Conservation (phyloP, 306 rosid species). For the Corylus americana region DNA sequence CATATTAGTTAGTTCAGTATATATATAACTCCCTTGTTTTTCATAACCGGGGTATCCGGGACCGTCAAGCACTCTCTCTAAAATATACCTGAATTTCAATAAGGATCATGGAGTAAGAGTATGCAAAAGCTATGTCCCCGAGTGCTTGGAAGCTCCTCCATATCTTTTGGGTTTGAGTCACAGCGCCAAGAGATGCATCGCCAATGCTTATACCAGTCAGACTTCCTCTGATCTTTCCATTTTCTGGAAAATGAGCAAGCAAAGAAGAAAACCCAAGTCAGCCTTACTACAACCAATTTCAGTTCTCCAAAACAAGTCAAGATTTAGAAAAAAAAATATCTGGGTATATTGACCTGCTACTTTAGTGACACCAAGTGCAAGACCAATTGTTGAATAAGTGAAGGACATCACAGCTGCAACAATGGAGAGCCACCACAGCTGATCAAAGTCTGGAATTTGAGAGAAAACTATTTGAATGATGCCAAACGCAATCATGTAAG, state of each 20-base stretch:
- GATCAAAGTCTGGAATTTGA: conserved; percentile 78
- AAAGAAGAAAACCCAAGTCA: conserved; percentile 4
- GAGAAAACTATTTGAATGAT: conserved; percentile 56
- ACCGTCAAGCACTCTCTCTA: no score
- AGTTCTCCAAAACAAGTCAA: not conserved
- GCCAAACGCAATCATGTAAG: conserved; percentile 83
- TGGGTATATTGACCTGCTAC: conserved; percentile 46
- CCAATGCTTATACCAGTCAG: conserved; percentile 59
- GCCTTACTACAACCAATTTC: not conserved
- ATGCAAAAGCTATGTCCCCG: conserved; percentile 88
- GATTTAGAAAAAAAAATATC: not conserved
- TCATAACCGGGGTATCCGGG: no score
- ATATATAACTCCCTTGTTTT: no score
- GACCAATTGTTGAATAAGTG: conserved; percentile 75
- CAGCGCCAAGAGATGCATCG: conserved; percentile 32
- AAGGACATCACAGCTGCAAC: conserved; percentile 93
- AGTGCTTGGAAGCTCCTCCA: conserved; percentile 87
- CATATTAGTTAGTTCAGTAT: not conserved
- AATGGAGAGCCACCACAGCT: conserved; percentile 86
- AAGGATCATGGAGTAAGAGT: conserved; percentile 78
- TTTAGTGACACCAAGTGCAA: conserved; percentile 74
- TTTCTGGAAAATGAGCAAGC: conserved; percentile 36
- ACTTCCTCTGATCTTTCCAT: conserved; percentile 50
- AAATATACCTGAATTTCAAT: conserved; percentile 78
- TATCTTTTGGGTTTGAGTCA: conserved; percentile 57